Evolutionary conservation across 495 filamentous ascomycete species (phyloP), one percentile per base, ranked within the genome.

Genomic region (Hyaloscypha variabilis): DNA sequence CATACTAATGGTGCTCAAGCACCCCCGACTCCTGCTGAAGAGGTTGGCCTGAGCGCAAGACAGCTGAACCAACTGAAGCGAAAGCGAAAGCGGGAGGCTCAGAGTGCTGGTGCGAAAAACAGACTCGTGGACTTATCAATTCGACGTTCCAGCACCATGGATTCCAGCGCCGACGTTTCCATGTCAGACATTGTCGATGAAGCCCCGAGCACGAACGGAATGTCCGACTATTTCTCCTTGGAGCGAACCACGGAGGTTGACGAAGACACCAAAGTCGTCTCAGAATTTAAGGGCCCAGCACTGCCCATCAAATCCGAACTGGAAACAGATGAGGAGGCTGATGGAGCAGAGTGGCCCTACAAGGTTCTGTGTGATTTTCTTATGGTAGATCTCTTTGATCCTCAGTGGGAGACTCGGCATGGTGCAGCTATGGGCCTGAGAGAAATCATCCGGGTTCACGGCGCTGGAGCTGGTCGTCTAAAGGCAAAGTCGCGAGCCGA

Each of bases 401-500:
- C 88, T 3, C 87, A 92, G 69, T 99, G 95, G 95, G 95, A 99
- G 77, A 91, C 93, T 36, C 88, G 95, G n/a, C 95, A 99, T 77
- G 95, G 95, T 65, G 94, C 95, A 52, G 93, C 95, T 24, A 94
- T 99, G 89, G 96, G 92, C 34, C 79, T 99, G 30, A 87, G 96
- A 70, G 96, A 99, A 76, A 87, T 98, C 36, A 82, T 97, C 65
- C 87, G 95, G 56, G 92, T 96, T 19, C 95, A 99, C 73, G 95
- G 95, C 31, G 86, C 83, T 28, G 96, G 95, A 49, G 94, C 95
- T n/a, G 95, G 96, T 49, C 87, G 95, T 29, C 72, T 86, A 54
- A 82, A 81, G 50, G 91, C 88, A 58, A 93, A 89, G 73, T 80
- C 81, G 34, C 83, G 90, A 62, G 67, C 79, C 23, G 87, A 93